Evolutionary conservation across 139 green algal species (phyloP).

Genomic region (Trebouxia sp.): DNA sequence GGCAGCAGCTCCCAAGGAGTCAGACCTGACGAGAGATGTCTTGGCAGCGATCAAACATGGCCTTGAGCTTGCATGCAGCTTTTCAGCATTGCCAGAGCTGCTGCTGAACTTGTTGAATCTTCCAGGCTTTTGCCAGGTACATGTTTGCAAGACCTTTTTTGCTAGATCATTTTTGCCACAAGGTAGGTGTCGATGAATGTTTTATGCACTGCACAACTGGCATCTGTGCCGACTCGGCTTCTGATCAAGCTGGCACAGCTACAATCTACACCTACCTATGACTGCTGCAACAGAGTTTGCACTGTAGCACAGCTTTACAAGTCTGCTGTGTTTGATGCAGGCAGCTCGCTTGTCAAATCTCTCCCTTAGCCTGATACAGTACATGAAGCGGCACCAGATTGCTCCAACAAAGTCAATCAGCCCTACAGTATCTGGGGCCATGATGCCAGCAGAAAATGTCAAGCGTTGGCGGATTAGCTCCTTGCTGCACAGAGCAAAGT

Average conservation of each 20-base stretch:
- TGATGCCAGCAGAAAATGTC: no score
- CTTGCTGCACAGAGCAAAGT: neutral
- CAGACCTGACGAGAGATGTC: constrained; percentile 7
- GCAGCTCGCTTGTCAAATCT: neutral
- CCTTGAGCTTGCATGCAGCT: neutral
- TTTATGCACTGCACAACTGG: no score
- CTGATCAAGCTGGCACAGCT: no score
- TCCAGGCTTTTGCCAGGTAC: neutral
- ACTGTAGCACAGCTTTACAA: no score
- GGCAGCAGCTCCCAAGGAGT: neutral
- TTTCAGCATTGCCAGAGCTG: neutral
- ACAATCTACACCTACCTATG: no score
- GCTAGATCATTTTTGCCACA: neutral
- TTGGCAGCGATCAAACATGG: neutral
- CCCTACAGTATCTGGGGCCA: no score
- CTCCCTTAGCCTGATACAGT: neutral
- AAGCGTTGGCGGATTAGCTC: neutral
- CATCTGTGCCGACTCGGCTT: no score
- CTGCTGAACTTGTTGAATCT: neutral
- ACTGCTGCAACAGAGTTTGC: no score
- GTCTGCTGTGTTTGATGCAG: no score
- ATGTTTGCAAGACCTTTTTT: neutral
- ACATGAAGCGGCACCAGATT: no score
- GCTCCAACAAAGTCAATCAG: no score
- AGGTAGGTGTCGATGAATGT: no score